Evolutionary conservation across 1,284 basidiomycete genomes (phyloP).

Genomic region (Trametes versicolor): DNA sequence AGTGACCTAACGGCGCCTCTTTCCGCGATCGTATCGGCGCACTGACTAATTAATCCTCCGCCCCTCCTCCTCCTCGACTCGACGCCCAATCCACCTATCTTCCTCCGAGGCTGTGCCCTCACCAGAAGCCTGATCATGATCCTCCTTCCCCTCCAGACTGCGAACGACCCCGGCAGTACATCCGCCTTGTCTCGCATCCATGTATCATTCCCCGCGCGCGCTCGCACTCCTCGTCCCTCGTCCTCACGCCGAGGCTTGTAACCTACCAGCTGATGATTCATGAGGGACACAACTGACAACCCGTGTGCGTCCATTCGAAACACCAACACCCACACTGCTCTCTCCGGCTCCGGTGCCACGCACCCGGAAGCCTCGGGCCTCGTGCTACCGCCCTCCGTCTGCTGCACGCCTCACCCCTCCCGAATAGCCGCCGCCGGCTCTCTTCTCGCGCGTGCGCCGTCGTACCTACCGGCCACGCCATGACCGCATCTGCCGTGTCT

Average conservation of each 20-base stretch:
- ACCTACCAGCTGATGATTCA: too few relatives aligned
- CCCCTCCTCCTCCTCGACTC: not conserved
- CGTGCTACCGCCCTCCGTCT: not conserved
- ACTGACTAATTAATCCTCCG: slow-evolving; percentile 23
- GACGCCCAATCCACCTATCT: not conserved
- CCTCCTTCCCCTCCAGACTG: not conserved
- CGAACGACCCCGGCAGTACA: too few relatives aligned
- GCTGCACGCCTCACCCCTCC: not conserved
- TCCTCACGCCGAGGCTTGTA: too few relatives aligned
- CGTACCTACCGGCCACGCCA: not conserved
- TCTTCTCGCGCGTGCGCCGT: not conserved
- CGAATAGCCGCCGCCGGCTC: not conserved
- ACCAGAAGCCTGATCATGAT: slow-evolving; percentile 17
- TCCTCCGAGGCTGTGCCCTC: slow-evolving; percentile 13
- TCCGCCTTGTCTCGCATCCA: not conserved
- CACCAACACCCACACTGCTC: slow-evolving; percentile 2
- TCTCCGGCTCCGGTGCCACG: not conserved
- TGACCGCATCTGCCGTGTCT: not conserved
- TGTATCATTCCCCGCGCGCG: not conserved
- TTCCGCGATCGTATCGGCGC: slow-evolving; percentile 33
- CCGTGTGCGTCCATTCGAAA: not conserved
- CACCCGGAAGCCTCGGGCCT: not conserved
- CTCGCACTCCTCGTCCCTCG: not conserved
- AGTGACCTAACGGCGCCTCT: slow-evolving; percentile 18
- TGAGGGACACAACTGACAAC: not conserved